Evolutionary conservation across 2,329 filamentous ascomycete genomes (phyloP), one percentile per base, ranked within the genome.

Genomic region (Ophiocordyceps camponoti-leonardi): DNA sequence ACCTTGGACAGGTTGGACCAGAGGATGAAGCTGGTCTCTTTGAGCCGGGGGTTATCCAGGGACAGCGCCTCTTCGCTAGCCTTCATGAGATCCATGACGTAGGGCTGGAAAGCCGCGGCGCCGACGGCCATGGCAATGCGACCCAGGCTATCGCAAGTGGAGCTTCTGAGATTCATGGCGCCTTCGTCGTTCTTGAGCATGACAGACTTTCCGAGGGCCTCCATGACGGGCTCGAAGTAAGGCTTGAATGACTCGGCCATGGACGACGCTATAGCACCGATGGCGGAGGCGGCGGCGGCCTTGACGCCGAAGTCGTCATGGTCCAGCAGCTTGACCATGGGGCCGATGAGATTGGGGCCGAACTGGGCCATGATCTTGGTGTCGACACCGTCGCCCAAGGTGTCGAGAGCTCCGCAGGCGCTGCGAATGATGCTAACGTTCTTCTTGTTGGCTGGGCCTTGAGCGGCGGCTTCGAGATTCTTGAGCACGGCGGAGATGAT

Each of bases 1-100:
- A 96, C 86, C 68, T 93, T 93, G 50, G 90, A 83, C 59, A 98
- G 79, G 39, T 85, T 86, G 52, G 86, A 87, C 90, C 92, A 98
- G 46, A 98, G 74, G 50, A 96, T 93, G 67, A 94, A 98, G 61
- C 86, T 94, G 50, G 87, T 95, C 70, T 98, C 92, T 63, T 87
- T 85, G 44, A 96, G 78, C 47, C 88, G 78, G 40, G 88, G 84
- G 66, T 95, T 88, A 54, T 86, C 88, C 3, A 98, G 79, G 54
- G 83, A 72, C 2, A 96, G 73, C 46, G 84, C 88, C 64, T 95
- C 88, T 65, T 95, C 88, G 53, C 86, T 94, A 14, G 90, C 83
- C 56, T 81, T 75, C 84, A 98, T 94, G 48, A 96, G 72, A 40
- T 86, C 86, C 58, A 83, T 73, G 33, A 96, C 88, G 58, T 90